A percentile compares a stretch with the other conserved stretches of the same genome.
Evolutionary conservation across 23 red algal genomes (phyloP).

Genomic region (Agarophyton chilense): DNA sequence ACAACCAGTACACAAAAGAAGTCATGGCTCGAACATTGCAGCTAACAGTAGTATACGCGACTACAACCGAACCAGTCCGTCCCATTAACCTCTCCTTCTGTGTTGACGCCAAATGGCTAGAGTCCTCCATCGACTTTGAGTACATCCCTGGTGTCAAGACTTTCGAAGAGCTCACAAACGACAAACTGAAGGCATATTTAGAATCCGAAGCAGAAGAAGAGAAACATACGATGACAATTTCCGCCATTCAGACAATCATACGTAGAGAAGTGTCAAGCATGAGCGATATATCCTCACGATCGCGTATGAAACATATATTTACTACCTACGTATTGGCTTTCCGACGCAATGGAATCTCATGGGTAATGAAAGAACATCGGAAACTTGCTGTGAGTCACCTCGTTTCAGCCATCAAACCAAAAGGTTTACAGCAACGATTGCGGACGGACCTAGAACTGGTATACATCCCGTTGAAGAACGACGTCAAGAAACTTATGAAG

Average conservation of each 20-base stretch:
- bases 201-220: conserved; percentile 13
- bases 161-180: neutral
- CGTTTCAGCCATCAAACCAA: no score
- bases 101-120: no score
- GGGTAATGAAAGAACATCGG: neutral
- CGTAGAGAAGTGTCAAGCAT: neutral
- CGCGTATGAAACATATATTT: conserved; percentile 16
- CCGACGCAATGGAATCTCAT: neutral
- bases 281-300: neutral
- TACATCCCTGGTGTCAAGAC: neutral
- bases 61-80: no score
- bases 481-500: conserved; percentile 36
- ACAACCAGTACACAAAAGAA: no score
- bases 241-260: neutral
- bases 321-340: neutral
- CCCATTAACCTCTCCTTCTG: no score
- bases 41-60: no score
- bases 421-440: conserved; percentile 5
- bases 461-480: neutral
- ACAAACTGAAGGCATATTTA: neutral
- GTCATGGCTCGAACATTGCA: no score
- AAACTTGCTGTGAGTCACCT: conserved; percentile 24
- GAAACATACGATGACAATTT: neutral
- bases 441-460: conserved; percentile 24
- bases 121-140: no score